Conservation (phyloP, 306 rosid species). For the Vicia faba region DNA sequence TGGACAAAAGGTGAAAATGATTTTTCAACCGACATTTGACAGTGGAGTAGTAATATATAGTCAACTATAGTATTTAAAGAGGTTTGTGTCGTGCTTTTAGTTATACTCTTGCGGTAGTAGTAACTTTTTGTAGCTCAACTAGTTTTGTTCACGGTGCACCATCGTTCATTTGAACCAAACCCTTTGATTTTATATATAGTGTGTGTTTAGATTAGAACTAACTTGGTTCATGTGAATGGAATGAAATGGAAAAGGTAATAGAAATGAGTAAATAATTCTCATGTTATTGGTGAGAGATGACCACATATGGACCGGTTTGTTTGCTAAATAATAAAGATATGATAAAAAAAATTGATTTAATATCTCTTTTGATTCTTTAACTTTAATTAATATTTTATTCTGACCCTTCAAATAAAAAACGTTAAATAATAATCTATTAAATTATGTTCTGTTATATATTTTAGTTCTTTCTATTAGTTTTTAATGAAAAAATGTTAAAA, state of each 20-base stretch:
- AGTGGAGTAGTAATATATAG: slow-evolving; percentile 16
- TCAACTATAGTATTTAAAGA: slow-evolving; percentile 36
- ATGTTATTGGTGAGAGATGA: background rate
- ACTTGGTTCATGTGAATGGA: slow-evolving; percentile 2
- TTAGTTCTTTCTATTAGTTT: too few species aligned
- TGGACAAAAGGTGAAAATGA: slow-evolving; percentile 30
- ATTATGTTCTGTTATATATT: too few species aligned
- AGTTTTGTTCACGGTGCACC: slow-evolving; percentile 22
- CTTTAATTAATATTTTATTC: too few species aligned
- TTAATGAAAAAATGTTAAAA: too few species aligned
- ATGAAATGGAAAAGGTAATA: background rate
- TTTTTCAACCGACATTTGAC: slow-evolving; percentile 28
- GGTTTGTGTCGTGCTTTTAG: slow-evolving; percentile 31
- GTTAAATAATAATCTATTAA: too few species aligned
- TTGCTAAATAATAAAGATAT: too few species aligned
- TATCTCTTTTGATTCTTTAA: too few species aligned
- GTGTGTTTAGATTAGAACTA: background rate
- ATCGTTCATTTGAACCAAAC: slow-evolving; percentile 4
- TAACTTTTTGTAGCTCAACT: slow-evolving; percentile 28
- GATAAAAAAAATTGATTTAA: too few species aligned
- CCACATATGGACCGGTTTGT: too few species aligned
- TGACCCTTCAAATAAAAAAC: too few species aligned
- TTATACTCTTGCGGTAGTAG: slow-evolving; percentile 21
- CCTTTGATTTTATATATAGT: background rate
- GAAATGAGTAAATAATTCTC: background rate